Conservation (phyloP, 768 basidiomycete genomes). For the Strobilomyces confusus region DNA sequence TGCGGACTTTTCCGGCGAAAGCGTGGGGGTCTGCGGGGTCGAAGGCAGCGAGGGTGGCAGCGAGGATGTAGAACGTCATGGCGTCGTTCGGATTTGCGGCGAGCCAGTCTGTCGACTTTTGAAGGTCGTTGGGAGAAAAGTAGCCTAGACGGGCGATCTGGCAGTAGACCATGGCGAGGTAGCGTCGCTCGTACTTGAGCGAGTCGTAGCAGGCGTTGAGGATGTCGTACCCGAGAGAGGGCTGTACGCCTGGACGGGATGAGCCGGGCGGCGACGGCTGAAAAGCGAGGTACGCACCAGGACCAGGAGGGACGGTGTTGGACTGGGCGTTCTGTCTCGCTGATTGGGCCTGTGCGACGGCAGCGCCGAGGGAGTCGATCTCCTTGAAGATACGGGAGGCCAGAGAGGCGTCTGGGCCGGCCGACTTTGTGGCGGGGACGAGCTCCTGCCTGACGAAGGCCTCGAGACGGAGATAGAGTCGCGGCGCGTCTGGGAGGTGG, state of each 20-base stretch:
- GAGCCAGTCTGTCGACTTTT: slow-evolving; percentile 68
- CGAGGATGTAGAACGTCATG: slow-evolving; percentile 66
- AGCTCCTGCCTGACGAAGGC: slow-evolving; percentile 56
- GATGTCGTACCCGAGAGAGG: slow-evolving; percentile 61
- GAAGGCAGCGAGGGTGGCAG: slow-evolving; percentile 59
- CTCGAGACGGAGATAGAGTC: slow-evolving; percentile 49
- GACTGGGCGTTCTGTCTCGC: slow-evolving; percentile 57
- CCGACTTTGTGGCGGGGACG: slow-evolving; percentile 34
- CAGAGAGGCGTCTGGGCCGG: slow-evolving; percentile 42
- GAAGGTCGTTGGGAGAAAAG: slow-evolving; percentile 57
- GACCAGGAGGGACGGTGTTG: slow-evolving; percentile 52
- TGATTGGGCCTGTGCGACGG: slow-evolving; percentile 50
- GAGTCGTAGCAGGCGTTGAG: slow-evolving; percentile 67
- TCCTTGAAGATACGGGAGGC: slow-evolving; percentile 57
- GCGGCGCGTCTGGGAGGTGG: slow-evolving; percentile 39
- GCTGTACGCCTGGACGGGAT: slow-evolving; percentile 34
- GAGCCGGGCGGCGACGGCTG: background rate
- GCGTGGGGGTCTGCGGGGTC: slow-evolving; percentile 59
- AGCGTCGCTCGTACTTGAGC: slow-evolving; percentile 68
- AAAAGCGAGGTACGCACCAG: slow-evolving; percentile 37
- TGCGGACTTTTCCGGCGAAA: slow-evolving; percentile 42
- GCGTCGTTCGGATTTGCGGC: slow-evolving; percentile 59
- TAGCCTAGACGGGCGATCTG: slow-evolving; percentile 60
- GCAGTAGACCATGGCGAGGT: slow-evolving; percentile 60
- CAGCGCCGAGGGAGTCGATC: slow-evolving; percentile 54